Conservation (phyloP, 139 green algal species). For the Volvox reticuliferus region DNA sequence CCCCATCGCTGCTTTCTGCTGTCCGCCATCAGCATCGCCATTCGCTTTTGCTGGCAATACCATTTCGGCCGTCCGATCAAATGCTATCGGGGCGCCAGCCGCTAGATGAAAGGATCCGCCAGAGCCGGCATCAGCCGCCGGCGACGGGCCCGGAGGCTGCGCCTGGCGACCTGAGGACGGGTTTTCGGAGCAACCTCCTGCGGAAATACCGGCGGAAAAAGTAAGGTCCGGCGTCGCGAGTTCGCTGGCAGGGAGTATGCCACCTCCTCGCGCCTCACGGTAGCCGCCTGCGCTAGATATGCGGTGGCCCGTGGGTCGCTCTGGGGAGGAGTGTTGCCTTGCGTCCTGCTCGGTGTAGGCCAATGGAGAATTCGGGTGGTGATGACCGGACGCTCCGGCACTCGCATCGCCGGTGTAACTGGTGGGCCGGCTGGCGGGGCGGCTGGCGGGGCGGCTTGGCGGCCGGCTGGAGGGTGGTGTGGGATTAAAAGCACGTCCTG, state of each 20-base stretch:
- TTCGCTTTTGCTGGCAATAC: no score
- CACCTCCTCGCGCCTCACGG: neutral
- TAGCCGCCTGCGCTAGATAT: neutral
- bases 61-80: no score
- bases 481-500: neutral
- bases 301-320: neutral
- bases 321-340: neutral
- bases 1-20: neutral
- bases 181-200: neutral
- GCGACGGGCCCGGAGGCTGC: neutral
- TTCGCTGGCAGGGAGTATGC: neutral
- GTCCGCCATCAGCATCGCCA: neutral
- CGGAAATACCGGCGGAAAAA: neutral
- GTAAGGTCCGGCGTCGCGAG: neutral
- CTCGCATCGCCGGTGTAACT: neutral
- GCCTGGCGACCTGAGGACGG: neutral
- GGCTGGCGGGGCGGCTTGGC: conserved; percentile 20
- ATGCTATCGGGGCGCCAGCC: neutral
- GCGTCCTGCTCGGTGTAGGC: neutral
- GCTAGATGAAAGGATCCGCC: neutral
- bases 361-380: neutral
- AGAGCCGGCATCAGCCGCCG: neutral
- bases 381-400: neutral
- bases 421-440: conserved; percentile 16
- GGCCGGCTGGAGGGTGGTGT: conserved; percentile 28